Conservation (phyloP, 306 rosid species). For the Rosa rugosa region DNA sequence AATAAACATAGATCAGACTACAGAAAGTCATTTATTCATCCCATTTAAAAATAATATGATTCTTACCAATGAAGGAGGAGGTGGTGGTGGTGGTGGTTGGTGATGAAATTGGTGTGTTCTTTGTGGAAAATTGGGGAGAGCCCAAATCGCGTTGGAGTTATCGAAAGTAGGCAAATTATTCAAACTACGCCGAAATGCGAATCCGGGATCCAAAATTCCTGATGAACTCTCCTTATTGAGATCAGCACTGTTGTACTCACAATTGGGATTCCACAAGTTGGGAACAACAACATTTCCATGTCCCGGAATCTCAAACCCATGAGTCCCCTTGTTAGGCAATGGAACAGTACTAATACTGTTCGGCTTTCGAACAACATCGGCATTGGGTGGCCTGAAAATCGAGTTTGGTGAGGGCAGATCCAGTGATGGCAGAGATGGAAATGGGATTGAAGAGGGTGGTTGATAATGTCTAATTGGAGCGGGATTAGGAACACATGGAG, state of each 20-base stretch:
- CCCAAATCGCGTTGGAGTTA: constrained; percentile 39
- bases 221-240: constrained; percentile 28
- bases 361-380: constrained; percentile 28
- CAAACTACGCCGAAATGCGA: constrained; percentile 38
- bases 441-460: constrained; percentile 35
- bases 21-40: not conserved
- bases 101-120: constrained; percentile 41
- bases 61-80: constrained; percentile 51
- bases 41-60: not conserved
- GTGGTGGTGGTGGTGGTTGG: constrained; percentile 18
- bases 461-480: constrained; percentile 27
- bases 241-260: constrained; percentile 38
- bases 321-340: constrained; percentile 17
- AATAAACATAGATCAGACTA: constrained; percentile 4
- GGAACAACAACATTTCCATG: constrained; percentile 30
- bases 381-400: constrained; percentile 33
- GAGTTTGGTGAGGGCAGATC: constrained; percentile 36
- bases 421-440: constrained; percentile 30
- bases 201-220: constrained; percentile 38
- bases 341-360: constrained; percentile 20
- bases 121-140: constrained; percentile 39
- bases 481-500: constrained; percentile 30
- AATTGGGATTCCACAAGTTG: constrained; percentile 36
- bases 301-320: constrained; percentile 41
- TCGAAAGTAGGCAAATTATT: constrained; percentile 37